Conservation (phyloP, 768 basidiomycete genomes). For the Pleurotus citrinopileatus region DNA sequence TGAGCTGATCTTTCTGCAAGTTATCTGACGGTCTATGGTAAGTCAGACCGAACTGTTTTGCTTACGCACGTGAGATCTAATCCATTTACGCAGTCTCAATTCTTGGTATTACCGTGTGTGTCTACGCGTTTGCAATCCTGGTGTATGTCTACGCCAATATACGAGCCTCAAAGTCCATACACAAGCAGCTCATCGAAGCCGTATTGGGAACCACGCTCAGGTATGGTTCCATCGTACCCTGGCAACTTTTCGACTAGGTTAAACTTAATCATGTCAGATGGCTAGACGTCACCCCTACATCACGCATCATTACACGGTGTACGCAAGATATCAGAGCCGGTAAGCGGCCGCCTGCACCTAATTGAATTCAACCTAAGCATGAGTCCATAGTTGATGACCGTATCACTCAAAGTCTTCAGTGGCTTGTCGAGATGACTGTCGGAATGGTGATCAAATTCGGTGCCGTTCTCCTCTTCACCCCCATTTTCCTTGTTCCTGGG, state of each 20-base stretch:
- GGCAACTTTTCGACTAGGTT: neutral
- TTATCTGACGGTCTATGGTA: conserved; percentile 1
- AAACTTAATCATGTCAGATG: conserved; percentile 22
- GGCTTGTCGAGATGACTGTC: conserved; percentile 15
- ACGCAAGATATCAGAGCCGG: conserved; percentile 44
- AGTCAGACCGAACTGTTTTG: neutral
- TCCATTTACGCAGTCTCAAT: conserved; percentile 15
- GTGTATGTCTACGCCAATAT: conserved; percentile 34
- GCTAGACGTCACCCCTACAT: conserved; percentile 18
- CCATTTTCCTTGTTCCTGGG: conserved; percentile 29
- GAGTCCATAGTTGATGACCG: conserved; percentile 36
- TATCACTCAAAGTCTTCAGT: conserved; percentile 4
- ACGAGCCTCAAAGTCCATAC: conserved; percentile 39
- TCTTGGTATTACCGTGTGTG: conserved; percentile 19
- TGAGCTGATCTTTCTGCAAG: neutral
- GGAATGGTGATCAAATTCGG: conserved; percentile 25
- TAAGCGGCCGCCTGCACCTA: conserved; percentile 16
- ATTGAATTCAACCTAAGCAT: conserved; percentile 23
- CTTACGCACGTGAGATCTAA: neutral
- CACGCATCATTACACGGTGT: conserved; percentile 40
- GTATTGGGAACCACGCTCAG: conserved; percentile 45
- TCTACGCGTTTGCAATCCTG: conserved; percentile 26
- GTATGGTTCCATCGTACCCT: conserved; percentile 17
- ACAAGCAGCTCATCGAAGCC: conserved; percentile 33
- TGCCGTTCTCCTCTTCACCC: conserved; percentile 27